Conservation (phyloP, 2,329 filamentous ascomycete species). For the Ophiognomonia clavigignenti-juglandacearum region DNA sequence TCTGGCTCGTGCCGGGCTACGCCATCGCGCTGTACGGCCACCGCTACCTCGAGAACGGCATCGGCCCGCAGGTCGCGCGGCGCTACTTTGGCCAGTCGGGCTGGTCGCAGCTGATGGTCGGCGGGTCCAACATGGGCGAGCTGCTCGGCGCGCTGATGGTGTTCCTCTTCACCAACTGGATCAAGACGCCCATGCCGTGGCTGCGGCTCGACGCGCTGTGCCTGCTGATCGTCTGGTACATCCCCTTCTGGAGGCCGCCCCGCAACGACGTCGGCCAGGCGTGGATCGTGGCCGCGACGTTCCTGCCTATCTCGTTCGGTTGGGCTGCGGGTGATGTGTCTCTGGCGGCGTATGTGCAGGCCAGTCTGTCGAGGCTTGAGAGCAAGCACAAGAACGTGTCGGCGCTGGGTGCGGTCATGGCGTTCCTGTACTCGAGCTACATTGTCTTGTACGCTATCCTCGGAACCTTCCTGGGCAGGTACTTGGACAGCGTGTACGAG, state of each 20-base stretch:
- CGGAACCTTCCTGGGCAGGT: conserved; percentile 35
- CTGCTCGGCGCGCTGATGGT: conserved; percentile 42
- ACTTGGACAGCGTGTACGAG: conserved; percentile 38
- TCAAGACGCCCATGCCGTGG: conserved; percentile 47
- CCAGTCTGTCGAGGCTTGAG: conserved; percentile 40
- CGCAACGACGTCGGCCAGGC: conserved; percentile 35
- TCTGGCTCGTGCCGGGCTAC: conserved; percentile 46
- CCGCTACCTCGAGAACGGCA: conserved; percentile 44
- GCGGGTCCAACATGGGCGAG: conserved; percentile 46
- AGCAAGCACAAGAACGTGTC: conserved; percentile 39
- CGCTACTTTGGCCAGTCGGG: conserved; percentile 43
- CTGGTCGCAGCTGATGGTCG: conserved; percentile 46
- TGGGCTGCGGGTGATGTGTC: conserved; percentile 49
- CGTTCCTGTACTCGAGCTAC: conserved; percentile 44
- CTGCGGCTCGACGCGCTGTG: conserved; percentile 41
- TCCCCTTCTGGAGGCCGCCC: conserved; percentile 40
- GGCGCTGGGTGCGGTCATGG: conserved; percentile 45
- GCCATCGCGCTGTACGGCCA: conserved; percentile 44
- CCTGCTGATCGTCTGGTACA: conserved; percentile 43
- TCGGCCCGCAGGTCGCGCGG: conserved; percentile 39
- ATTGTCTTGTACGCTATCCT: conserved; percentile 27
- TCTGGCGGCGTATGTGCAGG: conserved; percentile 46
- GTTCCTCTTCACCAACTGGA: conserved; percentile 42
- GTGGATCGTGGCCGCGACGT: conserved; percentile 40
- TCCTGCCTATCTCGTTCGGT: conserved; percentile 42